A percentile compares a stretch with the other conserved stretches of the same genome.
Conservation (phyloP, 805 yeast genomes). For the Vanderwaltozyma polyspora region DNA sequence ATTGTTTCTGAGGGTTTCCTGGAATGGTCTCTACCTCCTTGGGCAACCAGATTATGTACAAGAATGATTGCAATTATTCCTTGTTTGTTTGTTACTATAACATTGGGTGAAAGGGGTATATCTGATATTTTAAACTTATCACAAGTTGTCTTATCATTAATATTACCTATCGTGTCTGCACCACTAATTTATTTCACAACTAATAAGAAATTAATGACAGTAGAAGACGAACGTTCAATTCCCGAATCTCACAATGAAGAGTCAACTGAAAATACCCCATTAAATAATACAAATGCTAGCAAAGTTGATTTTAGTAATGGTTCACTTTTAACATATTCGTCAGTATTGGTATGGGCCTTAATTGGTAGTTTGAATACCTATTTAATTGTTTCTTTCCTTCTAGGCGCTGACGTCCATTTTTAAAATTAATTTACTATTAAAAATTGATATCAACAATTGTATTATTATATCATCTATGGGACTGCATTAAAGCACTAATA, state of each 20-base stretch:
- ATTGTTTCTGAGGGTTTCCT: slow-evolving; percentile 88
- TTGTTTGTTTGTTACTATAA: slow-evolving; percentile 60
- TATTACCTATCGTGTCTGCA: slow-evolving; percentile 79
- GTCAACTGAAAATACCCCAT: slow-evolving; percentile 22
- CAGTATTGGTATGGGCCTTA: slow-evolving; percentile 55
- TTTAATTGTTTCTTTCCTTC: slow-evolving; percentile 41
- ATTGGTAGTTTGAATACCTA: slow-evolving; percentile 64
- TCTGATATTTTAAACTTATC: slow-evolving; percentile 63
- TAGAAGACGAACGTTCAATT: slow-evolving; percentile 27
- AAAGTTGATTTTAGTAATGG: slow-evolving; percentile 63
- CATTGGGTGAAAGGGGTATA: slow-evolving; percentile 74
- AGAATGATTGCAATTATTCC: slow-evolving; percentile 79
- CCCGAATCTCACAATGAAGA: slow-evolving; percentile 4
- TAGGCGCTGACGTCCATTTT: slow-evolving; percentile 43
- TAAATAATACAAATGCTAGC: slow-evolving; percentile 7
- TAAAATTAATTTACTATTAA: no score
- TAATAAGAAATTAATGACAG: slow-evolving; percentile 53
- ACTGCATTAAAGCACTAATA: no score
- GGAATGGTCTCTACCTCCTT: slow-evolving; percentile 71
- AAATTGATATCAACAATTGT: no score
- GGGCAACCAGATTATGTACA: slow-evolving; percentile 67
- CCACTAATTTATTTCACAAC: slow-evolving; percentile 79
- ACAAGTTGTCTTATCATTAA: slow-evolving; percentile 71
- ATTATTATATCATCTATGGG: no score
- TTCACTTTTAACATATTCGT: slow-evolving; percentile 37